Base-by-base conservation (phyloP, 495 filamentous ascomycete species). In the Hypoxylon lienhwacheense region DNA sequence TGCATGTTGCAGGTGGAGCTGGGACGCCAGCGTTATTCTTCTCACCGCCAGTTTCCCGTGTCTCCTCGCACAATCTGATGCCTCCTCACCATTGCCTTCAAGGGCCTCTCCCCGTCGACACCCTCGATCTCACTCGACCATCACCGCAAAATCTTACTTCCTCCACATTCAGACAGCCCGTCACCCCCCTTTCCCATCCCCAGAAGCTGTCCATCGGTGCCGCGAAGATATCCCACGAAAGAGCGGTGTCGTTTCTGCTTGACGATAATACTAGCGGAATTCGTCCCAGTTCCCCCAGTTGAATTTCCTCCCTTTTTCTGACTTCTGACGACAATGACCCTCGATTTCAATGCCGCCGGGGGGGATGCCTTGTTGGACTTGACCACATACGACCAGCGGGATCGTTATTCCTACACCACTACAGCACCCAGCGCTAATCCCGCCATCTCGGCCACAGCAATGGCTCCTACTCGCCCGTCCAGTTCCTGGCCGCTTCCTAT, bases 341-440 rank as follows among this genome's bases (percentile, higher is more conserved):
- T 74, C 71, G 75, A 81, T 66, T 81, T 77, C 75, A 73, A 74
- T 69, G 63, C 73, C 63, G 66, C 70, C 58, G 75, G 69, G 65
- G 74, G 74, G 69, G 75, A 73, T 55, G 77, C 71, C 54, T 68
- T 81, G 62, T 60, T 82, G 63, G 78, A 81, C 64, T 73, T 80
- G 55, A 68, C 71, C 55, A 69, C 66, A 41, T 82, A 75, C 66
- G 78, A 82, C 58, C 71, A 70, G 44, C 75, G 75, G 71, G 75
- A 81, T 60, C 73, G 77, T 46, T 79, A 76, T 68, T 66, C 74
- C 40, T 76, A 71, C 55, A 69, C 74, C 42, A 71, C 70, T 59
- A 70, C 66, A 55, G 58, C 73, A 61, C 66, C 64, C 26, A 66
- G 68, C 59, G 66, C 70, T 63, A 71, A 67, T 64, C 59, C 63